Percentiles rank a stretch among this genome's conserved stretches.
These are phyloP conservation scores for Emmonsia crescens DNA, from an alignment of 2,329 filamentous ascomycete species.

Conservation along the genomic window DNA sequence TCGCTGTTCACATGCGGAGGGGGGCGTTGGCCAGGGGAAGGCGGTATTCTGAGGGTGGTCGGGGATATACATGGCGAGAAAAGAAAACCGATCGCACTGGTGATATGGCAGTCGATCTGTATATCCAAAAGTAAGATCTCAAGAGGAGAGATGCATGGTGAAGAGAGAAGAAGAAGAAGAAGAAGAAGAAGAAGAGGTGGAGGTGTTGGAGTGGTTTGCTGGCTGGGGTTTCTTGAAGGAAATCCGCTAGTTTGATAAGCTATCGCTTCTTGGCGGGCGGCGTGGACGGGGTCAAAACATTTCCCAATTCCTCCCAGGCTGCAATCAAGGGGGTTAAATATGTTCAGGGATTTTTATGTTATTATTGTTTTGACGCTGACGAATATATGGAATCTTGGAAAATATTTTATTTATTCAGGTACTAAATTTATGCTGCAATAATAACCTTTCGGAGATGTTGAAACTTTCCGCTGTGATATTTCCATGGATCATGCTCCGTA, in stretches of 20 bases:
- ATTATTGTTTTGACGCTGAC: no score
- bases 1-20: constrained; percentile 3
- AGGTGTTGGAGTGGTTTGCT: neutral
- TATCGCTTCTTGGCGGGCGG: neutral
- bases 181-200: neutral
- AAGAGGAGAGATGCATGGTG: neutral
- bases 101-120: neutral
- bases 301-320: no score
- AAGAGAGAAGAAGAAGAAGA: neutral
- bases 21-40: neutral
- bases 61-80: constrained; percentile 1
- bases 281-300: no score
- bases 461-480: neutral
- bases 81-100: neutral
- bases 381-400: no score
- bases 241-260: neutral
- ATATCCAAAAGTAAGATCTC: neutral
- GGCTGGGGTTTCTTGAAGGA: neutral
- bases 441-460: neutral
- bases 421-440: neutral
- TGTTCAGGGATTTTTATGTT: no score
- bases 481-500: no score
- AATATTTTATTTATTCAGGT: no score
- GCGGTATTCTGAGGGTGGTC: neutral
- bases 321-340: neutral